Conservation (phyloP, 1,284 basidiomycete genomes). For the Pyrrhoderma lamaoense region DNA sequence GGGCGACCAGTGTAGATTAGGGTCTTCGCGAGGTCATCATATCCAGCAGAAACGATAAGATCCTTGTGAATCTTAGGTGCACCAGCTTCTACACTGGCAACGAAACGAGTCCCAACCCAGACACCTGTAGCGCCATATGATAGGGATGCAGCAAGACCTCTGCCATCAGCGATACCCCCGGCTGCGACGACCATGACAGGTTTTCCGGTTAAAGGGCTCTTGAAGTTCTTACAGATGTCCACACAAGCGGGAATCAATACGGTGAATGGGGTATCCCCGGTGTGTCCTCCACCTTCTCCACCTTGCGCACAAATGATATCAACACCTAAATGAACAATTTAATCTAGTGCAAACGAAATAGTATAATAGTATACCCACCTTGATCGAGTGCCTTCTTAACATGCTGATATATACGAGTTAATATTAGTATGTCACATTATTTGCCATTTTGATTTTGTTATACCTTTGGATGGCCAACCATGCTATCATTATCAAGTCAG, state of each 20-base stretch:
- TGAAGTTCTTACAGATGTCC: constrained; percentile 58
- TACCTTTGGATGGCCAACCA: constrained; percentile 85
- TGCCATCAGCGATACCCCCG: constrained; percentile 78
- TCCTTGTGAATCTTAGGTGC: constrained; percentile 81
- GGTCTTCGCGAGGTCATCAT: constrained; percentile 66
- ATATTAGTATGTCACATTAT: too few relatives aligned
- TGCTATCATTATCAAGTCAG: constrained; percentile 37
- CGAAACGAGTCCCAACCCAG: constrained; percentile 90
- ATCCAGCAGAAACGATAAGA: constrained; percentile 52
- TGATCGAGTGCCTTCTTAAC: constrained; percentile 72
- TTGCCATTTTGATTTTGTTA: too few relatives aligned
- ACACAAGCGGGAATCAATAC: constrained; percentile 75
- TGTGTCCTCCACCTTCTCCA: constrained; percentile 74
- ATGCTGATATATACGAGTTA: too few relatives aligned
- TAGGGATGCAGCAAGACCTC: constrained; percentile 73
- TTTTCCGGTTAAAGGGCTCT: constrained; percentile 69
- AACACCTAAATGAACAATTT: constrained; percentile 43
- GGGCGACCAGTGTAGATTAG: constrained; percentile 81
- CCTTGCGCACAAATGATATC: constrained; percentile 85
- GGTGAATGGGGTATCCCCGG: constrained; percentile 70
- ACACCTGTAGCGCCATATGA: constrained; percentile 76
- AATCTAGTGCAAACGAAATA: neutral
- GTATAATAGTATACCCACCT: constrained; percentile 30
- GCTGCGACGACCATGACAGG: constrained; percentile 75
- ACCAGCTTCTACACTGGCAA: constrained; percentile 75